Base-by-base conservation (phyloP, 192 early-diverging fungal genomes). In the Mycoemilia scoparia region DNA sequence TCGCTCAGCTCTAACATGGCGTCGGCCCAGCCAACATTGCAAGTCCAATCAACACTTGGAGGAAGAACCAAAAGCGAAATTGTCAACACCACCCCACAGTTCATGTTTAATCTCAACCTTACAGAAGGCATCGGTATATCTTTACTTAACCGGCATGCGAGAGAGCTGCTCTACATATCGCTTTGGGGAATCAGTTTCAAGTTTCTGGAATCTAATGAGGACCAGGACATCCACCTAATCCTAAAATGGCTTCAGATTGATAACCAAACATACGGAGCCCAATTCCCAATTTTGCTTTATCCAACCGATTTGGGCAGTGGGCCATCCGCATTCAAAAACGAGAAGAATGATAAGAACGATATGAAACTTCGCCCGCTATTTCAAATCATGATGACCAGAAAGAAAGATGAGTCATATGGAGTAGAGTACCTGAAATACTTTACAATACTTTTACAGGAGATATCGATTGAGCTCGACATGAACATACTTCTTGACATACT, bases 221-320 rank as follows among this genome's bases (percentile, higher is more conserved):
- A 82, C 51, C 79, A 83, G 59, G 77, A 79, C 10, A 35, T 81
- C 14, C 73, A 69, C 17, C 71, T 84, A 54, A 59, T 68, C 24
- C 71, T 87, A 12, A 77, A 87, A 32, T 97, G 93, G 93, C 43
- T 92, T 13, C 87, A 91, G 70, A 76, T 98, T 36, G 95, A 98
- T 53, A 98, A 96, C 60, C 91, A 98, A 53, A 55, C 93, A 2
- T 78, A 78, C 35, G 87, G 79, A 24, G 73, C 78, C 1, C 43
- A 82, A 4, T 84, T 78, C 25, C 87, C 89, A 0, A 92, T 98
- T 22, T 71, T 96, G n/a, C 45, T 98, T 6, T 96, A 92, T 41
- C 95, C 95, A 12, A 87, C 86, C 2, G 73, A 77, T 21, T 51
- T 86, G 10, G 78, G 80, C 4, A 41, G 82, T 24, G 59, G 53